Base-by-base conservation (phyloP, 768 basidiomycete species). In the Rhizopogon salebrosus region DNA sequence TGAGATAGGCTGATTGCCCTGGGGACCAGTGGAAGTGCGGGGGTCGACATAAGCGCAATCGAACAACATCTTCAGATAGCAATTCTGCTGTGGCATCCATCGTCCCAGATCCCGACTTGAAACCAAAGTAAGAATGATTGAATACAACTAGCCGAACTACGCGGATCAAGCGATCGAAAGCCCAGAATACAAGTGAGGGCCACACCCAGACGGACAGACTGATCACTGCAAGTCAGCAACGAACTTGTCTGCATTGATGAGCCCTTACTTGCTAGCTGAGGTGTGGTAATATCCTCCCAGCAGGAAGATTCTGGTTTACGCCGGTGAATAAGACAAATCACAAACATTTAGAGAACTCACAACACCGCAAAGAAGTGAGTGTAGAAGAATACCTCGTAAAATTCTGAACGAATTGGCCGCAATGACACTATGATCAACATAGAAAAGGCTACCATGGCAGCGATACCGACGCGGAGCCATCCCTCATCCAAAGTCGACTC, bases 151-250 rank as follows among this genome's bases (percentile, higher is more conserved):
- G 60, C 20, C 80, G 75, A 16, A 70, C 24, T 6, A 70, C 31
- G 23, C 82, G 77, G 41, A 82, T 57, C 27, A 72, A 51, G 38
- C 79, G 73, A 56, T 84, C 82, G 20, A 80, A 54, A 3, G 70
- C 79, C 82, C 81, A 83, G 55, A 84, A 54, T 48, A 78, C 49
- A 56, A 84, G 71, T 0, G 75, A 65, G 3, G 80, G 79, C 75
- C 77, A 83, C 26, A 80, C 59, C 51, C 72, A 77, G 11, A 55
- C 38, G 13, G 61, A 50, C 51, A 59, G 57, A 14, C 70, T 70
- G 35, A n/a, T 18, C n/a, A 10, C 18, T 14, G 4, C 22, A 11
- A 18, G 41, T 62, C 5, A 54, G 53, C 29, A 24, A 40, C 5
- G 18, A 37, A 29, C 20, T 5, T 13, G 67, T 52, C 13, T 20